Evolutionary conservation across 2,329 filamentous ascomycete species (phyloP).

Genomic region (Cytospora chrysosperma): DNA sequence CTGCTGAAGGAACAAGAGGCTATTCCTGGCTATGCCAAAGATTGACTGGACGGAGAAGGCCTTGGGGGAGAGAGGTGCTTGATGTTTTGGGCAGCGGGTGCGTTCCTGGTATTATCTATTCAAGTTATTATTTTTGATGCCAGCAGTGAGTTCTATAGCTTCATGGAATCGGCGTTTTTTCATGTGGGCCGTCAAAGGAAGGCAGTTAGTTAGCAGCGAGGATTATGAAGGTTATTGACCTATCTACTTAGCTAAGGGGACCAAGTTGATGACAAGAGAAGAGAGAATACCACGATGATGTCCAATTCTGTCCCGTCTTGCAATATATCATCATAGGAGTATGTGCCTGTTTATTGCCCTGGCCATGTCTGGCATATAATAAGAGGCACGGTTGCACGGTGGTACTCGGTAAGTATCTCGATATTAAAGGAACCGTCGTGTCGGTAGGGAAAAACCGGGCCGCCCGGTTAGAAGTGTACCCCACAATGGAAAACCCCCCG

Average conservation of each 20-base stretch:
- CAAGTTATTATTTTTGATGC: not conserved
- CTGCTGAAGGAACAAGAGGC: no score
- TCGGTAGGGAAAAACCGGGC: no score
- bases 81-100: not conserved
- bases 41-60: not conserved
- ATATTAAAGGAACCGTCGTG: no score
- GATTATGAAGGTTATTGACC: no score
- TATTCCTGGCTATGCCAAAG: not conserved
- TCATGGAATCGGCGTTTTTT: constrained; percentile 12
- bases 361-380: no score
- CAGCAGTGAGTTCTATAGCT: not conserved
- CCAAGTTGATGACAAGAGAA: not conserved
- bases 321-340: no score
- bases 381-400: no score
- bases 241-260: not conserved
- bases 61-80: not conserved
- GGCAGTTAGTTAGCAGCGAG: not conserved
- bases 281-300: not conserved
- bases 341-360: no score
- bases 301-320: not conserved
- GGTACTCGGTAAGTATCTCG: no score
- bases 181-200: not conserved
- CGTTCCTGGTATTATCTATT: constrained; percentile 1
- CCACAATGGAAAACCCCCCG: no score
- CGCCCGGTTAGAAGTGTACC: no score